Percentiles rank a stretch among this genome's conserved stretches.
Evolutionary conservation across 208 protist species (phyloP).

Genomic region (Balamuthia mandrillaris): DNA sequence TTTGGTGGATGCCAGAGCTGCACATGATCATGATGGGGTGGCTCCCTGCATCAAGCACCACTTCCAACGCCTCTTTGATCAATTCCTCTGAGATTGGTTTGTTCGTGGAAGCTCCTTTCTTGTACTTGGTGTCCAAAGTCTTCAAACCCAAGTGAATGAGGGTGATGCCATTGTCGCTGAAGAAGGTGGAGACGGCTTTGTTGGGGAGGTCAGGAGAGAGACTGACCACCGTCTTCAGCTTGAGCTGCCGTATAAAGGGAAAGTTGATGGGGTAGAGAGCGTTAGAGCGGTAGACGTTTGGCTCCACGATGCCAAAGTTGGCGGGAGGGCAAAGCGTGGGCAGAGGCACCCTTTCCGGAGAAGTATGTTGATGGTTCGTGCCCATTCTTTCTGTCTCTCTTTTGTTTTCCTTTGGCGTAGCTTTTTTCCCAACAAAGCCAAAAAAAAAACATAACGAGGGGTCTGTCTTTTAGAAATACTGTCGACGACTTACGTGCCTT

Average conservation of each 20-base stretch:
- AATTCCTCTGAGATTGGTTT: constrained; percentile 68
- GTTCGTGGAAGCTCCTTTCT: constrained; percentile 19
- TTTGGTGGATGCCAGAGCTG: constrained; percentile 86
- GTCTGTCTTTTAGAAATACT: too few relatives aligned
- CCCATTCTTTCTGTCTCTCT: too few relatives aligned
- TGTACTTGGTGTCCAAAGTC: constrained; percentile 50
- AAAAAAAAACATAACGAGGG: too few relatives aligned
- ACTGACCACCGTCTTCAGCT: constrained; percentile 88
- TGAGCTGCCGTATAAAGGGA: constrained; percentile 88
- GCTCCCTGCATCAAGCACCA: constrained; percentile 84
- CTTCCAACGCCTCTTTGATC: constrained; percentile 85
- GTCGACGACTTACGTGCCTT: too few relatives aligned
- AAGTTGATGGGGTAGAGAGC: constrained; percentile 87
- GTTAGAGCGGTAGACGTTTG: constrained; percentile 87
- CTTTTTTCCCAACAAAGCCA: too few relatives aligned
- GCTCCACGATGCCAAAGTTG: constrained; percentile 91
- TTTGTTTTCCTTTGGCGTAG: too few relatives aligned
- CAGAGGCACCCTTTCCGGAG: too few relatives aligned
- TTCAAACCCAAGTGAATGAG: constrained; percentile 68
- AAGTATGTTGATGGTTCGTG: too few relatives aligned
- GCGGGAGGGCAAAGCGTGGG: constrained; percentile 68
- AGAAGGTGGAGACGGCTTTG: constrained; percentile 83
- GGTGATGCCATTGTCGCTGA: constrained; percentile 84
- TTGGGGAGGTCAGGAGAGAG: constrained; percentile 86
- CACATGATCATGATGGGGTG: constrained; percentile 94